Conservation (phyloP, 2,329 filamentous ascomycete species). For the Fusarium hostae region DNA sequence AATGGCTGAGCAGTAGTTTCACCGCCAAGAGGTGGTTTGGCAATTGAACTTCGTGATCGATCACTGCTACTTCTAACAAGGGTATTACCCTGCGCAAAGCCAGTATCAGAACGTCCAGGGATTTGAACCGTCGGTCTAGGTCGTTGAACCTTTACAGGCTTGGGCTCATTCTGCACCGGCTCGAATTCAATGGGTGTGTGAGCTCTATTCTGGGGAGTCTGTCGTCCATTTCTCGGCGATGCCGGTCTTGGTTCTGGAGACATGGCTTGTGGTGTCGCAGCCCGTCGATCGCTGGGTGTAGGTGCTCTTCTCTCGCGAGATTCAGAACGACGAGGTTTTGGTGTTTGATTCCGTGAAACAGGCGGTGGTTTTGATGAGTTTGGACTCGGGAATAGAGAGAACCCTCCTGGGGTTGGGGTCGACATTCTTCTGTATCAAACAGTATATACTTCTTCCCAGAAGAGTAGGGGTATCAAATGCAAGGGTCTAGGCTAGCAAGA, state of each 20-base stretch:
- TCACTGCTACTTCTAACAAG: slow-evolving; percentile 60
- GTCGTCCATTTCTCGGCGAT: slow-evolving; percentile 43
- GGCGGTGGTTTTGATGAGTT: slow-evolving; percentile 50
- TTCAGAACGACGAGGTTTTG: slow-evolving; percentile 53
- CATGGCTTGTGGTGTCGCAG: slow-evolving; percentile 40
- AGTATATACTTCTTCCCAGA: slow-evolving; percentile 42
- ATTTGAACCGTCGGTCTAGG: slow-evolving; percentile 56
- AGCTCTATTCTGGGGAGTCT: slow-evolving; percentile 48
- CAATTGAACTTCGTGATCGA: slow-evolving; percentile 66
- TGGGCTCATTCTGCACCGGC: slow-evolving; percentile 38
- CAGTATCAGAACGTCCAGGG: slow-evolving; percentile 60
- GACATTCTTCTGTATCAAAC: slow-evolving; percentile 52
- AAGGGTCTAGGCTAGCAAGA: slow-evolving; percentile 10
- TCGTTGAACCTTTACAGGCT: slow-evolving; percentile 49
- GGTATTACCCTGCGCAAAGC: slow-evolving; percentile 52
- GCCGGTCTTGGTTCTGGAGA: slow-evolving; percentile 41
- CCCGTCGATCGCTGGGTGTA: slow-evolving; percentile 50
- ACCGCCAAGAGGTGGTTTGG: slow-evolving; percentile 61
- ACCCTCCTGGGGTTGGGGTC: slow-evolving; percentile 58
- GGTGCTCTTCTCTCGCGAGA: slow-evolving; percentile 49
- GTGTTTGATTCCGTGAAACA: slow-evolving; percentile 53
- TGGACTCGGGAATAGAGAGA: slow-evolving; percentile 68
- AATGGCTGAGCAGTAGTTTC: slow-evolving; percentile 54
- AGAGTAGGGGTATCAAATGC: slow-evolving; percentile 38
- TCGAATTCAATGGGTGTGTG: slow-evolving; percentile 51